A percentile compares a stretch with the other conserved stretches of the same genome.
Conservation (phyloP, 805 yeast species). For the Torulaspora gathmanii region DNA sequence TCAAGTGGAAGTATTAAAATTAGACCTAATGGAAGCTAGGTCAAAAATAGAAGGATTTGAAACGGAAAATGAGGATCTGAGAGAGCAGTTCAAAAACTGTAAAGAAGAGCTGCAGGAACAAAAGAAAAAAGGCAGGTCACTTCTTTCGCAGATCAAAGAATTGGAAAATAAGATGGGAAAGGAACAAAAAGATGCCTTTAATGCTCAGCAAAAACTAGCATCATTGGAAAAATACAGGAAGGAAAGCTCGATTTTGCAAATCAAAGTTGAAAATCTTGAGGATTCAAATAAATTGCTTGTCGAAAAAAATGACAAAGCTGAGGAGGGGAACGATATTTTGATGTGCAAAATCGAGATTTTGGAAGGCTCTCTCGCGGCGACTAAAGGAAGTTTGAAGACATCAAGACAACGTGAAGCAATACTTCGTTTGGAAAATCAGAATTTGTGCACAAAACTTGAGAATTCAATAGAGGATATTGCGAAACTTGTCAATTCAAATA, state of each 20-base stretch:
- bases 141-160: constrained; percentile 1
- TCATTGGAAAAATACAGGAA: constrained; percentile 3
- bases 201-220: neutral
- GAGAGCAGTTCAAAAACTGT: neutral
- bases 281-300: neutral
- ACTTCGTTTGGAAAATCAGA: constrained; percentile 1
- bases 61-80: constrained; percentile 3
- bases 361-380: neutral
- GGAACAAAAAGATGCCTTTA: neutral
- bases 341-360: neutral
- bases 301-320: neutral
- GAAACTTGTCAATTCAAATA: constrained; percentile 1
- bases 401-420: neutral
- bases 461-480: neutral
- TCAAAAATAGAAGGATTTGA: neutral
- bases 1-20: neutral
- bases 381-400: neutral
- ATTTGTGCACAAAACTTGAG: neutral
- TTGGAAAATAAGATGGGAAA: constrained; percentile 2
- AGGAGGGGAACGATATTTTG: neutral
- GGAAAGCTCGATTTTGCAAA: constrained; percentile 1
- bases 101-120: constrained; percentile 1
- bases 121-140: neutral
- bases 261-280: neutral
- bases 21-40: constrained; percentile 3